Evolutionary conservation across 192 early-diverging fungal genomes (phyloP), one percentile per base, ranked within the genome.

Genomic region (Rhizoclosmatium sp.): DNA sequence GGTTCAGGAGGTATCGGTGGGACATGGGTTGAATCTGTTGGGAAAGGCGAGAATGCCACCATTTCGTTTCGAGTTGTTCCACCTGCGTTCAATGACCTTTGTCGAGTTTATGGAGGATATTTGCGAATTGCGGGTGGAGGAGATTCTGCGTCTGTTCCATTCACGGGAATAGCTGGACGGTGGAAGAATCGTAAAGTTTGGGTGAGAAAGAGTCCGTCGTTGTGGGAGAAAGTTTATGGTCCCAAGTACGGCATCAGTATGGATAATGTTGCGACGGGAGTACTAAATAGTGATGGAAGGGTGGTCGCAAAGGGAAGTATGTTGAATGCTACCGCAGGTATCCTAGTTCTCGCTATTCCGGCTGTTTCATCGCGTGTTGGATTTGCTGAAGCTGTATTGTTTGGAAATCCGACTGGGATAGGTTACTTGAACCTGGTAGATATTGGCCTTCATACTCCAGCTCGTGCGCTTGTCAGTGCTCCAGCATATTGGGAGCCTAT

Each of bases 121-220:
- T 45, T 69, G 10, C 42, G n/a, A 41, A 47, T 69, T 47, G 31
- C 21, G 39, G 14, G 12, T n/a, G 67, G 46, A 19, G 9, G 44
- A 23, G 67, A 40, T 2, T 7, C 5, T 12, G 16, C 16, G 5
- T 12, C 5, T 54, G 51, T 72, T 72, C 70, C 70, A 16, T 58
- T 44, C 16, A 51, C 51, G 3, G 70, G 70, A 31, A 39, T 72
- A 14, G 45, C 45, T 41, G 70, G 70, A 16, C 1, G 9, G 5
- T 72, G 45, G 19, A 72, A 72, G 23, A 42, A 72, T 31, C 45
- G 48, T 12, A 1, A 47, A 4, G 45, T 72, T 19, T 72, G 70
- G 70, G 31, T 47, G 12, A 51, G 54, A 21, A 58, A 72, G 5
- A 58, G 49, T 9, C 10, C 47, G 3, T 72, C 70, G 31, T 47